These are phyloP conservation scores for Plasmodium knowlesi DNA, from an alignment of 169 alveolate species.

Conservation along the genomic window DNA sequence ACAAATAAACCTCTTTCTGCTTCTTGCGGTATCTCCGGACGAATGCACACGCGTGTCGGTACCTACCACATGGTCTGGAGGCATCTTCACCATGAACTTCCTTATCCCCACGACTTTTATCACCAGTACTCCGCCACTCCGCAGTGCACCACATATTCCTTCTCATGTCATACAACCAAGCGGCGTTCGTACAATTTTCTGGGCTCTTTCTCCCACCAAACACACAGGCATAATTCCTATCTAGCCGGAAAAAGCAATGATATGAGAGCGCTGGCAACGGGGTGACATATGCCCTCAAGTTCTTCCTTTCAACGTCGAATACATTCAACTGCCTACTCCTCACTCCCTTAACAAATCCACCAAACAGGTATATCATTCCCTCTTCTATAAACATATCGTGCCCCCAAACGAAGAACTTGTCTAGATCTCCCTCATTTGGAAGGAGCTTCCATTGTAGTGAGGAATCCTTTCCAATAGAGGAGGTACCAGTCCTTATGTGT, in stretches of 20 bases:
- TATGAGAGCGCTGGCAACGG: constrained; percentile 27
- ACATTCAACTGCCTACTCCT: constrained; percentile 44
- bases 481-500: not conserved
- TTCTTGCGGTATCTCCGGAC: constrained; percentile 27
- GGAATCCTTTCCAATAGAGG: not conserved
- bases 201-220: constrained; percentile 71
- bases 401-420: constrained; percentile 68
- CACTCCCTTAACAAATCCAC: constrained; percentile 57
- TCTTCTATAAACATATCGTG: constrained; percentile 66
- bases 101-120: not conserved
- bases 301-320: constrained; percentile 25
- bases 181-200: constrained; percentile 4
- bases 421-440: constrained; percentile 1
- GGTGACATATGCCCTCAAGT: not conserved
- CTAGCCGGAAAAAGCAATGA: constrained; percentile 32
- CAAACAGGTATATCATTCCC: constrained; percentile 54
- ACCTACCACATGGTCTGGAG: constrained; percentile 8
- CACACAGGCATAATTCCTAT: constrained; percentile 45
- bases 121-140: not conserved
- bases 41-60: constrained; percentile 42
- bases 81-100: not conserved
- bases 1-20: constrained; percentile 11
- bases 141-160: constrained; percentile 33
- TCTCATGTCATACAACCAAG: constrained; percentile 41
- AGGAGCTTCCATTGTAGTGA: constrained; percentile 30